A percentile compares a stretch with the other conserved stretches of the same genome.
Conservation (phyloP, 1,139 yeast species). For the Pichia sp. region DNA sequence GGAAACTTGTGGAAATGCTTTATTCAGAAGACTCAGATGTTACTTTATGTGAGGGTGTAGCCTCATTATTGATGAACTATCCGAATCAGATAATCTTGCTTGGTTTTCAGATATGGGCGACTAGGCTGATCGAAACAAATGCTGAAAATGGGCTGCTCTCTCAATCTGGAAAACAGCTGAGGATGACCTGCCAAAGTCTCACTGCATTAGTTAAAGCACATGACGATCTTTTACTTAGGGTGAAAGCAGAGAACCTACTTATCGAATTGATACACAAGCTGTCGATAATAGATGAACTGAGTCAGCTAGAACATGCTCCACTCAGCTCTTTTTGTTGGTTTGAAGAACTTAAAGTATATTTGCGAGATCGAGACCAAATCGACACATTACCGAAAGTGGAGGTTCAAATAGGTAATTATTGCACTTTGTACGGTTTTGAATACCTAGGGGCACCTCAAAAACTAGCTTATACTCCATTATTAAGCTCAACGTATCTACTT, state of each 20-base stretch:
- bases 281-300: constrained; percentile 33
- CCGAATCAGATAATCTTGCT: constrained; percentile 59
- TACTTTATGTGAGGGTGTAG: constrained; percentile 29
- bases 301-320: constrained; percentile 12
- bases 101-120: constrained; percentile 55
- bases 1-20: not conserved
- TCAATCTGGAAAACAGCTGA: too few species aligned
- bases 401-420: constrained; percentile 48
- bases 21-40: constrained; percentile 6
- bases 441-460: constrained; percentile 73
- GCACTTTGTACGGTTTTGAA: constrained; percentile 67
- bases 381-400: constrained; percentile 32
- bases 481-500: constrained; percentile 56
- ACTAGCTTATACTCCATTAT: constrained; percentile 71
- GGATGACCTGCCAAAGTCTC: too few species aligned
- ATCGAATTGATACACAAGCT: constrained; percentile 63
- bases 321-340: constrained; percentile 38
- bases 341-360: constrained; percentile 47
- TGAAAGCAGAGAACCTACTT: constrained; percentile 50
- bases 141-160: constrained; percentile 9
- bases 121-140: constrained; percentile 34
- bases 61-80: too few species aligned
- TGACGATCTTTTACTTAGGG: constrained; percentile 31
- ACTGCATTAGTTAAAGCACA: constrained; percentile 16
- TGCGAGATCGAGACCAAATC: constrained; percentile 25